Conservation (phyloP, 768 basidiomycete species). For the Tricholoma hemisulphureum region DNA sequence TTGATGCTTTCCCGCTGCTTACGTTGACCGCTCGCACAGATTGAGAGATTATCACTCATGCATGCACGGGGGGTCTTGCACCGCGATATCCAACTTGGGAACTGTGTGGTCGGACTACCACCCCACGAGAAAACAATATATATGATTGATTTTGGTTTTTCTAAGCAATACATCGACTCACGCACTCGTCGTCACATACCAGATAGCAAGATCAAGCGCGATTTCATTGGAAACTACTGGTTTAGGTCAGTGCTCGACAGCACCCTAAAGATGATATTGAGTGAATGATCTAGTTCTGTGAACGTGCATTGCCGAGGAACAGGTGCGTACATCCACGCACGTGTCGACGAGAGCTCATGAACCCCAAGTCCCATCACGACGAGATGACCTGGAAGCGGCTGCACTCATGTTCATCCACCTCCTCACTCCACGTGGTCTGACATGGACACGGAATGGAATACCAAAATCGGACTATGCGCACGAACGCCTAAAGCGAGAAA, state of each 20-base stretch:
- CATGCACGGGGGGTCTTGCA: conserved; percentile 71
- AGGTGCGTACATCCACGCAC: conserved; percentile 40
- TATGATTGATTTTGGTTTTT: conserved; percentile 87
- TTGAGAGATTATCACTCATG: conserved; percentile 72
- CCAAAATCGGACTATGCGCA: conserved; percentile 69
- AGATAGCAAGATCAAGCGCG: conserved; percentile 62
- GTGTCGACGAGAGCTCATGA: conserved; percentile 4
- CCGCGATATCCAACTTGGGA: conserved; percentile 78
- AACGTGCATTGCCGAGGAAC: conserved; percentile 75
- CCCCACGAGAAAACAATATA: conserved; percentile 63
- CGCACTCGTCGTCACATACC: conserved; percentile 66
- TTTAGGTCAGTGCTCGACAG: conserved; percentile 49
- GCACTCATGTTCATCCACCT: conserved; percentile 81
- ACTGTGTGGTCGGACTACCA: conserved; percentile 62
- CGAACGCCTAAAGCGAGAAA: conserved; percentile 61
- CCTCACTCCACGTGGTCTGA: conserved; percentile 69
- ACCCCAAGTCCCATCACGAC: conserved; percentile 67
- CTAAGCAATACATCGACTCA: conserved; percentile 72
- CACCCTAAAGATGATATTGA: background rate
- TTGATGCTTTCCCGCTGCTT: conserved; percentile 8
- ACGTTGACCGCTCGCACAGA: conserved; percentile 47
- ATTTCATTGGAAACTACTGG: conserved; percentile 86
- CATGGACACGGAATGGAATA: conserved; percentile 80
- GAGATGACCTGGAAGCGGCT: conserved; percentile 76
- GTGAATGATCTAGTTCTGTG: conserved; percentile 45